Percentiles rank a stretch among this genome's conserved stretches.
phyloP scores from a whole-genome alignment of 2,329 filamentous ascomycete genomes.

The Fusarium circinatum region DNA sequence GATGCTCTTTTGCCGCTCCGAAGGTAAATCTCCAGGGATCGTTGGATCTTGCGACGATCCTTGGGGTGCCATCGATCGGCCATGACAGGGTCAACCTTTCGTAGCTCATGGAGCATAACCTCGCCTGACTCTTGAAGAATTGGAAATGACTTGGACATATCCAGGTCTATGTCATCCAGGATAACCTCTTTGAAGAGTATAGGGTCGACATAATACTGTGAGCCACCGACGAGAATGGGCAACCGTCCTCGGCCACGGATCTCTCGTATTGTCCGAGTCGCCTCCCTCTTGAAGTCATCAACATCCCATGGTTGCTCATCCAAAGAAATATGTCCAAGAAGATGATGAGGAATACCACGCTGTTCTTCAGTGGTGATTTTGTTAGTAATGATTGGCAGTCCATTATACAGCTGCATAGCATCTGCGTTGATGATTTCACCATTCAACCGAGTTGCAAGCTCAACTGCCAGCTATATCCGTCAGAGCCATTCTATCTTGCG shows the following conservation, averaged over 20 bases:
- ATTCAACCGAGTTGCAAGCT: conserved; percentile 82
- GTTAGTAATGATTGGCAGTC: conserved; percentile 94
- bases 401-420: conserved; percentile 96
- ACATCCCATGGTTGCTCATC: conserved; percentile 87
- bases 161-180: conserved; percentile 52
- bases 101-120: conserved; percentile 76
- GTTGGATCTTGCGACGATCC: conserved; percentile 87
- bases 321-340: conserved; percentile 81
- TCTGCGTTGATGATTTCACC: conserved; percentile 98
- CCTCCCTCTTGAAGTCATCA: conserved; percentile 77
- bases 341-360: conserved; percentile 84
- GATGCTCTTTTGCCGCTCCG: conserved; percentile 84
- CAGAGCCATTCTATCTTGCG: background rate
- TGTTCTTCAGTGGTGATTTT: conserved; percentile 82
- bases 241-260: conserved; percentile 82
- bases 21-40: conserved; percentile 90
- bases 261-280: conserved; percentile 75
- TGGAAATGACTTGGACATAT: conserved; percentile 62
- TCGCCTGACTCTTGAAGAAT: conserved; percentile 79
- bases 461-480: conserved; percentile 78
- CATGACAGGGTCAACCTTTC: conserved; percentile 87
- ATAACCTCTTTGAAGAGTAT: conserved; percentile 80
- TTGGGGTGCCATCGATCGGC: conserved; percentile 94
- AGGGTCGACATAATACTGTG: conserved; percentile 93
- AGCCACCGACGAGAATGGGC: conserved; percentile 92